These are phyloP conservation scores for Pichia pseudocactophila DNA, from an alignment of 805 yeast genomes.

Conservation along the genomic window DNA sequence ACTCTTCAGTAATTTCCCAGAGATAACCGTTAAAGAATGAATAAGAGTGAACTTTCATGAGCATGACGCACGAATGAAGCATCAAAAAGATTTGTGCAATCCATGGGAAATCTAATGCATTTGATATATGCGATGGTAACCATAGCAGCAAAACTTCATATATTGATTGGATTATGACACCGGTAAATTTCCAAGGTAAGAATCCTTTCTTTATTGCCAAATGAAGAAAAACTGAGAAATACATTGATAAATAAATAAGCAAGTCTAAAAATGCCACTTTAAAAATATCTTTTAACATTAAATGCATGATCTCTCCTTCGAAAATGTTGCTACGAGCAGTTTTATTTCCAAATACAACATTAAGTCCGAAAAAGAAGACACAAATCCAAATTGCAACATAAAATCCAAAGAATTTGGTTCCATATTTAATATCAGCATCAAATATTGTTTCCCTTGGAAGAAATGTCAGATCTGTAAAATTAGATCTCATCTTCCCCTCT, in stretches of 20 bases:
- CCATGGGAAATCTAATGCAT: constrained; percentile 65
- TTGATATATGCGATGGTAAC: constrained; percentile 50
- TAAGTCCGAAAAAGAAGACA: constrained; percentile 45
- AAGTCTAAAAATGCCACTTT: constrained; percentile 69
- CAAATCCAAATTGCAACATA: constrained; percentile 75
- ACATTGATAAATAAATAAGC: constrained; percentile 61
- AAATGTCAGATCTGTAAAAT: constrained; percentile 48
- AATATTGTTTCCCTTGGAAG: constrained; percentile 38
- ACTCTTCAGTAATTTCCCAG: constrained; percentile 54
- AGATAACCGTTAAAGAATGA: constrained; percentile 88
- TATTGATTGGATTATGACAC: constrained; percentile 51
- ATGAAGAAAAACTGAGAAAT: constrained; percentile 55
- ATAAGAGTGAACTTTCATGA: constrained; percentile 95
- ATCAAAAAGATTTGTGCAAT: constrained; percentile 79
- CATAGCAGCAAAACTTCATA: constrained; percentile 47
- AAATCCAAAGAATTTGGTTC: constrained; percentile 62
- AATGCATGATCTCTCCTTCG: constrained; percentile 45
- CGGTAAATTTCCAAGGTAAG: constrained; percentile 54
- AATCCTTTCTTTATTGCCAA: constrained; percentile 33
- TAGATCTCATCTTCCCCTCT: constrained; percentile 36
- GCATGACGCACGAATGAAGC: constrained; percentile 72
- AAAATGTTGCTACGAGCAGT: constrained; percentile 34
- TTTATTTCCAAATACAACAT: constrained; percentile 46
- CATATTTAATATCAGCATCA: constrained; percentile 38
- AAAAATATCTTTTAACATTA: constrained; percentile 52